Base-by-base conservation (phyloP, 2,329 filamentous ascomycete genomes). In the Ophiocordyceps australis region DNA sequence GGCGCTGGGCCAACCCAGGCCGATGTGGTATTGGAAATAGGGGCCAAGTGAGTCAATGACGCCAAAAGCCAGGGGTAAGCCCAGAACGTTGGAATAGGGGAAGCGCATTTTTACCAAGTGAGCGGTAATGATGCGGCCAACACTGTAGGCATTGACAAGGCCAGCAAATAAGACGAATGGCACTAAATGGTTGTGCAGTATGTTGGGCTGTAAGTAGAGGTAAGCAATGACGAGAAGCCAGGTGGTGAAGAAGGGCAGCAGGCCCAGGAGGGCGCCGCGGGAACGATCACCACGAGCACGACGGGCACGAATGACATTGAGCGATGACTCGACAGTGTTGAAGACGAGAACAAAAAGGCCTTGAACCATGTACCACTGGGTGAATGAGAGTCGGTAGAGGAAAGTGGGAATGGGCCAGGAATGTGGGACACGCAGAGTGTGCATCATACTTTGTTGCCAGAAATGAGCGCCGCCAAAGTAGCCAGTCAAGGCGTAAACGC, bases 121-220 rank as follows among this genome's bases (percentile, higher is more conserved):
- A 1, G 85, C 85, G 22, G 81, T 82, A 52, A 95, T 95, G 59
- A 95, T 94, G 48, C 85, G 78, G 6, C 86, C 86, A 30, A 95
- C 86, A 26, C 78, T 80, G 57, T 94, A 95, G 32, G 89, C 85
- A 46, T 95, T 95, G 45, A 93, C 65, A 30, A 95, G 58, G 28
- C 85, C 85, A 22, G 78, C 76, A 46, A 89, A 94, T 46, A 95
- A 62, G 35, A 76, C 63, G 49, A 98, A 95, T 2, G 89, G 85
- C 12, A 98, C 69, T 7, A 94, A 62, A 46, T 95, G 82, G 43
- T 74, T 60, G 48, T 76, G 59, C 34, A 92, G 65, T 41, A 95
- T 91, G 34, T 66, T 57, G 5, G 85, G 86, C 47, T 94, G 81
- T 36, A 95, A 69, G 42, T 69, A 73, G 30, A 95, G 63, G 52